Base-by-base conservation (phyloP, 192 early-diverging fungal genomes). In the Backusella psychrophila region DNA sequence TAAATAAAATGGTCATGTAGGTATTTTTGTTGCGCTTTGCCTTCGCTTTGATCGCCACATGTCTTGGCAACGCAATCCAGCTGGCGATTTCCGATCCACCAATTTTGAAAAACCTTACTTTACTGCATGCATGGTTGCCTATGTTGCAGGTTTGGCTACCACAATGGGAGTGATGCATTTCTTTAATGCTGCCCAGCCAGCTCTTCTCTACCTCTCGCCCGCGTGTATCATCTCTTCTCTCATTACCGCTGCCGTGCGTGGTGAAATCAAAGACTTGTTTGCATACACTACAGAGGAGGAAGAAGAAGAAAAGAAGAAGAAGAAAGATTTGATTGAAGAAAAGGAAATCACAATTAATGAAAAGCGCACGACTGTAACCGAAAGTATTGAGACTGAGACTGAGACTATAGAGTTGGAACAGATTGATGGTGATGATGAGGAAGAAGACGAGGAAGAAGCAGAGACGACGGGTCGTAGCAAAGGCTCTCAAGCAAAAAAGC, bases 121-220 rank as follows among this genome's bases (percentile, higher is more conserved):
- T 80, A 90, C 84, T 29, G 81, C 90, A n/a, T 91, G 91, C 79
- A 88, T 95, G 70, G 83, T 90, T 4, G 90, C 92, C 8, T 99
- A 99, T 70, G 81, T 93, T 52, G 52, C 90, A 14, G 97, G 97
- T 6, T 86, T 99, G 67, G 87, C 90, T 1, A 96, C 94, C 6
- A 98, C 97, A 7, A 92, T 99, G 46, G 84, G 86, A 15, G 94
- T 99, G 15, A 96, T 99, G 96, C 97, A 99, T 79, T 88, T 88
- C 29, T 99, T 98, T 88, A 88, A 97, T 81, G 93, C 95, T 14
- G 97, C 97, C 6, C 97, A 99, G 88, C 97, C 97, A 4, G 97
- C 97, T 6, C 85, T 99, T 9, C 86, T 99, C 59, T 99, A 99
- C 75, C 90, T 99, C 53, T 98, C 97, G 2, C 97, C 97, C 0